Evolutionary conservation across 176 grass and related monocot species (phyloP).

Genomic region (Puya raimondii): DNA sequence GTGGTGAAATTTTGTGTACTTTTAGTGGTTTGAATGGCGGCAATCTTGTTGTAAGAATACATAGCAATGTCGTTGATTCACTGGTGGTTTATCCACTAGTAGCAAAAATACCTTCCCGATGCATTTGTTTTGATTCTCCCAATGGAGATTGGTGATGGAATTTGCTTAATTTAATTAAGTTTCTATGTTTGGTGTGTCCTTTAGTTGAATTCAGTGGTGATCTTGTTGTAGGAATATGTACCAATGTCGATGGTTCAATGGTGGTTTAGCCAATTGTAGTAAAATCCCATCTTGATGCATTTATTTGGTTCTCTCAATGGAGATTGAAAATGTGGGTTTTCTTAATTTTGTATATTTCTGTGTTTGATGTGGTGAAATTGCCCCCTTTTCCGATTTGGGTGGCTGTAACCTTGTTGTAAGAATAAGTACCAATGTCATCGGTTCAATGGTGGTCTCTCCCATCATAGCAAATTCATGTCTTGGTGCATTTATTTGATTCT

Average conservation of each 20-base stretch:
- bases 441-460: not conserved
- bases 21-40: not conserved
- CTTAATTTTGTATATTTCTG: not conserved
- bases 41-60: not conserved
- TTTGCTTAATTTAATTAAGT: not conserved
- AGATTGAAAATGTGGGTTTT: not conserved
- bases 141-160: not conserved
- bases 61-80: not conserved
- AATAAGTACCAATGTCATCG: not conserved
- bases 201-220: not conserved
- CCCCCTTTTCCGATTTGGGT: not conserved
- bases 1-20: not conserved
- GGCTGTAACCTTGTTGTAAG: not conserved
- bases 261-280: not conserved
- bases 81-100: not conserved
- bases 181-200: not conserved
- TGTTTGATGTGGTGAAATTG: not conserved
- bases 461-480: not conserved
- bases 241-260: not conserved
- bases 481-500: conserved; percentile 4
- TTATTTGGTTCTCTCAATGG: not conserved
- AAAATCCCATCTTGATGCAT: not conserved
- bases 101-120: not conserved
- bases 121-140: not conserved
- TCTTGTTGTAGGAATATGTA: not conserved